These are phyloP conservation scores for Spergularia marina DNA, from an alignment of 148 eudicot genomes.

Conservation along the genomic window DNA sequence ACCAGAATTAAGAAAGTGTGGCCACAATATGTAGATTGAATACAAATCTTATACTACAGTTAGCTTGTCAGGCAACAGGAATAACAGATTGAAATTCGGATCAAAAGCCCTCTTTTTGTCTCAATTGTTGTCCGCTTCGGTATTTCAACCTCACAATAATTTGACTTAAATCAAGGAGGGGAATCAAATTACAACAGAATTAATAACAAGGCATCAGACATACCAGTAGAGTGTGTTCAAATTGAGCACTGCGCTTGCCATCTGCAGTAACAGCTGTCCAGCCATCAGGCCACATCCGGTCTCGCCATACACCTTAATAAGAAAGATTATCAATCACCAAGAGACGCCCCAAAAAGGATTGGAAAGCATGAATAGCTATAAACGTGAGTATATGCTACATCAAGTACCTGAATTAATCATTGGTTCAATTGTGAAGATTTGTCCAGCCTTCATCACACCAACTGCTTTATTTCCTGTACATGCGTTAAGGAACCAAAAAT, in stretches of 20 bases:
- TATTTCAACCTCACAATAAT: background rate
- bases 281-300: slow-evolving; percentile 99
- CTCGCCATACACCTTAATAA: slow-evolving; percentile 85
- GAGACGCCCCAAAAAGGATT: background rate
- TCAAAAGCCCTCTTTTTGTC: background rate
- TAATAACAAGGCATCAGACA: background rate
- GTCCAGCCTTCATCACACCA: slow-evolving; percentile 98
- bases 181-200: background rate
- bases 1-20: background rate
- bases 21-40: background rate
- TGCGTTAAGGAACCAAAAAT: slow-evolving; percentile 41
- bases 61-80: background rate
- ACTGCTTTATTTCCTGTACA: slow-evolving; percentile 92
- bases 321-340: slow-evolving; percentile 1
- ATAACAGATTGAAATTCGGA: background rate
- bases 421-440: slow-evolving; percentile 91
- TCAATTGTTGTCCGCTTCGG: background rate
- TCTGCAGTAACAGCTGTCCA: slow-evolving; percentile 98
- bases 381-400: background rate
- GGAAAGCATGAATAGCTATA: background rate
- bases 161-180: background rate
- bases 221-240: slow-evolving; percentile 96
- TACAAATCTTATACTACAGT: background rate
- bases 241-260: slow-evolving; percentile 98
- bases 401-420: slow-evolving; percentile 87